Evolutionary conservation across 345 rosid genomes (phyloP).

Genomic region (Rhizophora apiculata): DNA sequence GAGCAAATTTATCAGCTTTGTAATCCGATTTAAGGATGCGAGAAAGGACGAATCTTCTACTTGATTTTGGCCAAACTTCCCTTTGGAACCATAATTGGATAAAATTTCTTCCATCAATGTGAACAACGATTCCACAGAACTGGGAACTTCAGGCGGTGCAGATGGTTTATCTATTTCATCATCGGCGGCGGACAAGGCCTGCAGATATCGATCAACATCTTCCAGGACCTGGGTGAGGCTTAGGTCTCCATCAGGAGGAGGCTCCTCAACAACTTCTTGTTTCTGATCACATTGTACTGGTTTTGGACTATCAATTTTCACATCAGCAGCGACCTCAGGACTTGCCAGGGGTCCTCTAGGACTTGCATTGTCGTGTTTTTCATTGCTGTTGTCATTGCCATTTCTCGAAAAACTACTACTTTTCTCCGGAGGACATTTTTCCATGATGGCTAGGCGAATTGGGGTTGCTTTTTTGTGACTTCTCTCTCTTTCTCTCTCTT

Average conservation of each 20-base stretch:
- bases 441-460: conserved; percentile 14
- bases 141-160: conserved; percentile 31
- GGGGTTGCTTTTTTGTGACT: not conserved
- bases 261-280: not conserved
- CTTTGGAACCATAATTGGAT: conserved; percentile 27
- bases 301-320: not conserved
- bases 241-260: not conserved
- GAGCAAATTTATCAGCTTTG: conserved; percentile 33
- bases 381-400: not conserved
- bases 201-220: conserved; percentile 46
- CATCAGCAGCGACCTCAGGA: not conserved
- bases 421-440: conserved; percentile 30
- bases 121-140: conserved; percentile 38
- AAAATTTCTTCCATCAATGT: conserved; percentile 44
- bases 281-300: not conserved
- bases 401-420: conserved; percentile 21
- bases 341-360: not conserved
- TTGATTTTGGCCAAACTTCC: conserved; percentile 35
- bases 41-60: conserved; percentile 39
- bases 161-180: conserved; percentile 1
- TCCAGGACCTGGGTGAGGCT: conserved; percentile 29
- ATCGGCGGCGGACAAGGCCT: conserved; percentile 12
- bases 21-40: conserved; percentile 37
- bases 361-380: conserved; percentile 4
- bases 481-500: too few species aligned